Conservation (phyloP, 306 rosid genomes). For the Clitoria ternatea region DNA sequence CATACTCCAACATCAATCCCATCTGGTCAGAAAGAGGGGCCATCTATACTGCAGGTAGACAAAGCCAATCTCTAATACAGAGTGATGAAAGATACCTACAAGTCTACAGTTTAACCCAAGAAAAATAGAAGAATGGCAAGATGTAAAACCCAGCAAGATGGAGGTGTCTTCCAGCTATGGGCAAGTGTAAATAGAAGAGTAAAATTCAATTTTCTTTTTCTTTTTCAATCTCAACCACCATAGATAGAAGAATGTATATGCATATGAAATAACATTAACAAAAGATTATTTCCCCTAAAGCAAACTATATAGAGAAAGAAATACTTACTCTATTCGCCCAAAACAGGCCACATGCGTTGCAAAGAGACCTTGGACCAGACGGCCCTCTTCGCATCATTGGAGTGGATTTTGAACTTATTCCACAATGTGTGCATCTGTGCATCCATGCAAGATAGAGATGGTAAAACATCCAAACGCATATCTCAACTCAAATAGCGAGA, state of each 20-base stretch:
- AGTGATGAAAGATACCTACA: neutral
- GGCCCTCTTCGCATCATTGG: constrained; percentile 99
- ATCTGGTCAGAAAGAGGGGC: neutral
- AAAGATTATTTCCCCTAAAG: neutral
- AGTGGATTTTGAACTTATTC: constrained; percentile 80
- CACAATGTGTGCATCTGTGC: constrained; percentile 81
- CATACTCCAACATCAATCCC: neutral
- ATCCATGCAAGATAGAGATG: constrained; percentile 22
- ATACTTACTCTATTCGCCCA: constrained; percentile 93
- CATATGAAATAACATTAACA: neutral
- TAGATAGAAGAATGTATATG: neutral
- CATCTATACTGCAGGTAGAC: neutral
- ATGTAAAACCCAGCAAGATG: neutral
- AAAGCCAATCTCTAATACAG: neutral
- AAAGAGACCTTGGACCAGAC: constrained; percentile 88
- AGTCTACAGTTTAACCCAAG: neutral
- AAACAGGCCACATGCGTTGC: constrained; percentile 96
- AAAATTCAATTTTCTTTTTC: neutral
- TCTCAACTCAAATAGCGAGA: neutral
- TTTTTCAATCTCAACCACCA: neutral
- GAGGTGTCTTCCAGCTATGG: neutral
- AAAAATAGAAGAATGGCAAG: neutral
- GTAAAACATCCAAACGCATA: constrained; percentile 15
- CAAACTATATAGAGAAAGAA: constrained; percentile 18
- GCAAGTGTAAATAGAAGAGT: neutral